Evolutionary conservation across 805 yeast species (phyloP), one percentile per base, ranked within the genome.

Genomic region (Wickerhamiella hasegawae): DNA sequence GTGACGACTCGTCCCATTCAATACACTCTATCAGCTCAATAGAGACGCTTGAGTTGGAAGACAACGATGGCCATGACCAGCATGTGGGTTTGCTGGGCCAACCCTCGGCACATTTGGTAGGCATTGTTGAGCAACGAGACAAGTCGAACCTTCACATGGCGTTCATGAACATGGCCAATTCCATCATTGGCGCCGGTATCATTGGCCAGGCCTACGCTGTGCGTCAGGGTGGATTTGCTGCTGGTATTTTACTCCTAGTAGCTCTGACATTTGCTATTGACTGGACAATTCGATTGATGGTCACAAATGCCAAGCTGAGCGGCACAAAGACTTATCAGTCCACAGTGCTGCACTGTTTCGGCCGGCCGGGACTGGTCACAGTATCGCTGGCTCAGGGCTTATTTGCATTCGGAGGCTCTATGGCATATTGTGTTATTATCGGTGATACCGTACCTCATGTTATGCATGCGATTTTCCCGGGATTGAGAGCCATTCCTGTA

Each of bases 361-460:
- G 96, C 0, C 64, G 60, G 12, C 41, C 59, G 15, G 97, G 97
- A 0, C 71, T 74, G 40, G 52, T 75, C 3, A 46, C 74, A 5
- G 72, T 85, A 21, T 62, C 85, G 18, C 46, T 77, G 3, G 71
- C 93, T 0, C 93, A 85, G 51, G 84, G 90, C 2, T 60, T 81
- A 4, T 85, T 85, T 63, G 96, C 97, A 1, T 75, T 82, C 49
- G 96, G 97, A 18, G 97, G 97, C 0, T 73, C 83, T 40, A 74
- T 83, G 65, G 96, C 95, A 2, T 87, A 83, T 56, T 80, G 94
- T 41, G 85, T 85, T 35, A 87, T 85, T 44, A 83, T 85, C 22
- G 97, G 97, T 16, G 97, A 85, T 49, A 80, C 95, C 0, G 74
- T 87, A 24, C 96, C 97, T 0, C 94, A 83, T 53, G 94, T 85